These are phyloP conservation scores for Beauveria asiatica DNA, from an alignment of 2,329 filamentous ascomycete species.

Conservation along the genomic window DNA sequence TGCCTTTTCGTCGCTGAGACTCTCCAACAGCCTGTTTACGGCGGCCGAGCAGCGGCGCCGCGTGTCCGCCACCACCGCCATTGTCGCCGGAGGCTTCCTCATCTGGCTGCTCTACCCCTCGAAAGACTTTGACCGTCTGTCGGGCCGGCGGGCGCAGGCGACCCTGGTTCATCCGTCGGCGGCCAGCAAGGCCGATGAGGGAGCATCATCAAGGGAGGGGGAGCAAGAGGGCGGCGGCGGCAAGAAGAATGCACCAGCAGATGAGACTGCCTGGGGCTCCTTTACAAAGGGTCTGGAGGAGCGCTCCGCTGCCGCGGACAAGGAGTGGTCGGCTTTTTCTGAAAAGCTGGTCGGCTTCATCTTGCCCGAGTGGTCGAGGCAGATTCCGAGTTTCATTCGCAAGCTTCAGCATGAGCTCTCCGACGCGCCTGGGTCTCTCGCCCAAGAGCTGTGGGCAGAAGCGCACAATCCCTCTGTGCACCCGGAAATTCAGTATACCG, in stretches of 20 bases:
- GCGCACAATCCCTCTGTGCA: conserved; percentile 76
- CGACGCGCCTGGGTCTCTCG: conserved; percentile 77
- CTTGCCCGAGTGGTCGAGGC: conserved; percentile 72
- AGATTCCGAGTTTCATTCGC: conserved; percentile 64
- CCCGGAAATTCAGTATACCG: conserved; percentile 78
- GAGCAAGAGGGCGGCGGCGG: conserved; percentile 5
- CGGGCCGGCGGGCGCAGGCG: conserved; percentile 10
- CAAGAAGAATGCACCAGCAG: conserved; percentile 1
- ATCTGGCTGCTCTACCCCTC: conserved; percentile 36
- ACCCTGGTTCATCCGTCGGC: neutral
- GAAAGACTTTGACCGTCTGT: conserved; percentile 32
- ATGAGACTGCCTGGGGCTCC: conserved; percentile 34
- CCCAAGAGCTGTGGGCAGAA: conserved; percentile 89
- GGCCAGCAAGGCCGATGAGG: neutral
- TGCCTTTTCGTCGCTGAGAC: neutral
- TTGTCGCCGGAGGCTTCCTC: conserved; percentile 29
- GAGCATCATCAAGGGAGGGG: neutral
- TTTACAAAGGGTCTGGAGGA: conserved; percentile 41
- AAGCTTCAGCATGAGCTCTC: conserved; percentile 86
- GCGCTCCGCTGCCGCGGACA: conserved; percentile 45
- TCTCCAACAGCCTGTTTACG: conserved; percentile 5
- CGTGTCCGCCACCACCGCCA: conserved; percentile 14
- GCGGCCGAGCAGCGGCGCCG: conserved; percentile 1
- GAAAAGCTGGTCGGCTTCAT: conserved; percentile 61
- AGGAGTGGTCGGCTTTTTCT: conserved; percentile 46